Evolutionary conservation across 768 basidiomycete genomes (phyloP).

Genomic region (Gloeostereum incarnatum): DNA sequence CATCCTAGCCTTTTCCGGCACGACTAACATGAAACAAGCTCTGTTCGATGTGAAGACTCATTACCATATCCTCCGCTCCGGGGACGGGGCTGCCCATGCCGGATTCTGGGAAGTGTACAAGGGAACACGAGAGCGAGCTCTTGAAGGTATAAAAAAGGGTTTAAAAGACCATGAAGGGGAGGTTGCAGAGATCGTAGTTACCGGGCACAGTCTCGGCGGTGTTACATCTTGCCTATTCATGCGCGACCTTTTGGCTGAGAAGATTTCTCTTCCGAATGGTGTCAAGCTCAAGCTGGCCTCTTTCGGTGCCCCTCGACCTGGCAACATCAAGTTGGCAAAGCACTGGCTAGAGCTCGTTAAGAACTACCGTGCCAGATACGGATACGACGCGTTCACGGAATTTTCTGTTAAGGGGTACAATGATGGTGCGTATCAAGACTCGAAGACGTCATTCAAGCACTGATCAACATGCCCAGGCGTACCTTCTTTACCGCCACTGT

Average conservation of each 20-base stretch:
- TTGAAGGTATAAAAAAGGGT: slow-evolving; percentile 28
- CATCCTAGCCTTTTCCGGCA: slow-evolving; percentile 44
- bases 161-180: slow-evolving; percentile 22
- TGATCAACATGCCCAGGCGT: slow-evolving; percentile 28
- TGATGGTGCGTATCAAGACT: slow-evolving; percentile 30
- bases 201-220: slow-evolving; percentile 52
- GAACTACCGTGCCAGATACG: slow-evolving; percentile 22
- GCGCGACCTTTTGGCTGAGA: slow-evolving; percentile 32
- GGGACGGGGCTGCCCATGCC: slow-evolving; percentile 32
- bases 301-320: slow-evolving; percentile 45
- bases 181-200: slow-evolving; percentile 33
- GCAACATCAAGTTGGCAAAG: slow-evolving; percentile 29
- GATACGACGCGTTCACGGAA: slow-evolving; percentile 28
- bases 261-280: slow-evolving; percentile 14
- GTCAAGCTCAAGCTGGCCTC: slow-evolving; percentile 30
- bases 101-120: slow-evolving; percentile 48
- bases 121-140: slow-evolving; percentile 24
- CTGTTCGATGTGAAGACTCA: slow-evolving; percentile 36
- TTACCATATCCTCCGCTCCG: slow-evolving; percentile 27
- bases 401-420: slow-evolving; percentile 46
- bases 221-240: slow-evolving; percentile 41
- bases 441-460: not conserved
- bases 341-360: slow-evolving; percentile 30
- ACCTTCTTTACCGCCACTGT: slow-evolving; percentile 42
- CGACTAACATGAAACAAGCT: slow-evolving; percentile 30